These are phyloP conservation scores for Myxozyma lipomycoides DNA, from an alignment of 805 yeast genomes.

Conservation along the genomic window DNA sequence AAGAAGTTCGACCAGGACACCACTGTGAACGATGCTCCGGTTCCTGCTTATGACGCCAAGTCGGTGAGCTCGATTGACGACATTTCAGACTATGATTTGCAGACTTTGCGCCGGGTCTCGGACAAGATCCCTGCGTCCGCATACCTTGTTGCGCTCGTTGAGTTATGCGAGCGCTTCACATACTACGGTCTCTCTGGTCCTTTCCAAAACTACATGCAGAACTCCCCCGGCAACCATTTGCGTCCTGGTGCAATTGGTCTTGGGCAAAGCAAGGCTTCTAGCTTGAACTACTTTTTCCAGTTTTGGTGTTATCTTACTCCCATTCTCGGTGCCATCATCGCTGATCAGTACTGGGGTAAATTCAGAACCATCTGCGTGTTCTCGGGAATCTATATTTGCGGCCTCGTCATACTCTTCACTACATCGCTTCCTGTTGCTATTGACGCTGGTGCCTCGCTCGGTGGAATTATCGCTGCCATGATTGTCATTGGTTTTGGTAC, in stretches of 20 bases:
- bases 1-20: slow-evolving; percentile 1
- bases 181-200: slow-evolving; percentile 77
- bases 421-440: slow-evolving; percentile 65
- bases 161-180: slow-evolving; percentile 75
- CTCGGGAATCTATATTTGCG: slow-evolving; percentile 55
- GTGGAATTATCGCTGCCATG: slow-evolving; percentile 57
- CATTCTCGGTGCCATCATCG: slow-evolving; percentile 65
- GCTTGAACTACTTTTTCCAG: slow-evolving; percentile 68
- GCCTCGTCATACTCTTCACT: slow-evolving; percentile 60
- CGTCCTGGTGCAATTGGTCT: slow-evolving; percentile 55
- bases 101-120: slow-evolving; percentile 50
- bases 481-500: slow-evolving; percentile 69
- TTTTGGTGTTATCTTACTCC: slow-evolving; percentile 84
- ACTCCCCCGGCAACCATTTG: slow-evolving; percentile 40
- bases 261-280: slow-evolving; percentile 63
- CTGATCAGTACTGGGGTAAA: slow-evolving; percentile 73
- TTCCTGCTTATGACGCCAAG: slow-evolving; percentile 6
- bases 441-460: slow-evolving; percentile 50
- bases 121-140: slow-evolving; percentile 53
- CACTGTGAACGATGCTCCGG: background rate
- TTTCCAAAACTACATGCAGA: slow-evolving; percentile 74
- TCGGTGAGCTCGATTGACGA: slow-evolving; percentile 12
- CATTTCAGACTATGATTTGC: slow-evolving; percentile 54
- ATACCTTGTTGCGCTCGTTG: slow-evolving; percentile 65
- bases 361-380: slow-evolving; percentile 62